Evolutionary conservation across 2,329 filamentous ascomycete species (phyloP).

Genomic region (Cladosporium sp.): DNA sequence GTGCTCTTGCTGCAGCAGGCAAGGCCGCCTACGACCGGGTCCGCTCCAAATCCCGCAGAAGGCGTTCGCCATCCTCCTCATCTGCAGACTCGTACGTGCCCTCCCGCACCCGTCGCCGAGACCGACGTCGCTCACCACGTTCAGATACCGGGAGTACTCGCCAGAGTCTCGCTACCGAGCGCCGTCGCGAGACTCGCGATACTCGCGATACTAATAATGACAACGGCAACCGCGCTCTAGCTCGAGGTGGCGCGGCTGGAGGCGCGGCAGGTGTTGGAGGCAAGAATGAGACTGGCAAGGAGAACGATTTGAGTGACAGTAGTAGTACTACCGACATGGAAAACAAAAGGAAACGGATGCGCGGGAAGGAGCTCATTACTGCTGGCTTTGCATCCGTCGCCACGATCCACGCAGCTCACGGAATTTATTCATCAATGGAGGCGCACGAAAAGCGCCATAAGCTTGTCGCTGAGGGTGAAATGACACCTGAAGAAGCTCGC

Average conservation of each 20-base stretch:
- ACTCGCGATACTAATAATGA: constrained; percentile 32
- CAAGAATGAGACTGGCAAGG: constrained; percentile 13
- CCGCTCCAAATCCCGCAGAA: constrained; percentile 47
- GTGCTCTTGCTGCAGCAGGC: constrained; percentile 44
- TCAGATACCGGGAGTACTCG: constrained; percentile 35
- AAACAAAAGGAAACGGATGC: constrained; percentile 56
- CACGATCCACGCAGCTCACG: constrained; percentile 63
- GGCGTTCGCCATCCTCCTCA: constrained; percentile 39
- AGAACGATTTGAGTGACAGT: constrained; percentile 25
- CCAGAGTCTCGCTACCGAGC: constrained; percentile 29
- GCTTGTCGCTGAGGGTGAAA: constrained; percentile 57
- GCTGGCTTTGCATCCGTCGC: constrained; percentile 61
- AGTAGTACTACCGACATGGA: constrained; percentile 51
- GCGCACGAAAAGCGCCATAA: constrained; percentile 56
- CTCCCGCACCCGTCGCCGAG: constrained; percentile 40
- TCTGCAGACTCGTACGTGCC: constrained; percentile 49
- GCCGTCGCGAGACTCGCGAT: constrained; percentile 22
- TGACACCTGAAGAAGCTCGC: constrained; percentile 55
- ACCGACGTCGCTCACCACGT: constrained; percentile 32
- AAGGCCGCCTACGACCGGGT: constrained; percentile 51
- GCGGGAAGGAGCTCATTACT: constrained; percentile 60
- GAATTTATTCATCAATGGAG: constrained; percentile 57
- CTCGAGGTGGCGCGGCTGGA: constrained; percentile 35
- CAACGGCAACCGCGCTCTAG: constrained; percentile 37
- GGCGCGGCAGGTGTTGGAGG: constrained; percentile 21